phyloP scores from a whole-genome alignment of 2,329 filamentous ascomycete species.

The Xylariomycetidae sp. region DNA sequence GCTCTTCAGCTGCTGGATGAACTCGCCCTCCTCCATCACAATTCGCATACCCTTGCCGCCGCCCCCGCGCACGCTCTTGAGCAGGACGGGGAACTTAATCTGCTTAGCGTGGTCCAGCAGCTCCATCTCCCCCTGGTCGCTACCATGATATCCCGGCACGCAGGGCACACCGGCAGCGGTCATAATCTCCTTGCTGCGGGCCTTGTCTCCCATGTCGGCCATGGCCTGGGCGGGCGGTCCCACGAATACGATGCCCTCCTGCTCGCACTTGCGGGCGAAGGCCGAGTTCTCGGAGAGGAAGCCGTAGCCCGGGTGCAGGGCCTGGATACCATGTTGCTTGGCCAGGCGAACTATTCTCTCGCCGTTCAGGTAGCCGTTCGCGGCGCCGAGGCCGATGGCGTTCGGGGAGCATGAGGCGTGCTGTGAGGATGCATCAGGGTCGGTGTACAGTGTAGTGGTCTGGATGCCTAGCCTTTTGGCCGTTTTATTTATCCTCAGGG shows the following conservation, averaged over 20 bases:
- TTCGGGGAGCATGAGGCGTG: conserved; percentile 83
- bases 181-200: conserved; percentile 91
- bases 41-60: conserved; percentile 84
- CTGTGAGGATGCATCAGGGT: conserved; percentile 81
- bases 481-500: conserved; percentile 85
- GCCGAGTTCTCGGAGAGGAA: conserved; percentile 91
- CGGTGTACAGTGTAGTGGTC: conserved; percentile 92
- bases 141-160: conserved; percentile 91
- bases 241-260: conserved; percentile 90
- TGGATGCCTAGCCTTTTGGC: conserved; percentile 84
- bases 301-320: conserved; percentile 93
- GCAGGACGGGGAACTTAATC: conserved; percentile 63
- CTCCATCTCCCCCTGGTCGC: conserved; percentile 65
- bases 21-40: conserved; percentile 63
- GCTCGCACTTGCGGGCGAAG: conserved; percentile 83
- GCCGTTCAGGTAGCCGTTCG: conserved; percentile 87
- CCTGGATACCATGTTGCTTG: conserved; percentile 79
- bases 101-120: conserved; percentile 66
- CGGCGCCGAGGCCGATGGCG: conserved; percentile 76
- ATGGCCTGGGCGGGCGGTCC: conserved; percentile 81
- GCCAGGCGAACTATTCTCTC: conserved; percentile 87
- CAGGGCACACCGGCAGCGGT: conserved; percentile 89
- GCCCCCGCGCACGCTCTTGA: conserved; percentile 77
- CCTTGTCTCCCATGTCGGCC: conserved; percentile 64
- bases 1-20: conserved; percentile 63